These are phyloP conservation scores for Saccharum officinarum DNA, from an alignment of 176 grass and related monocot genomes.

Conservation along the genomic window DNA sequence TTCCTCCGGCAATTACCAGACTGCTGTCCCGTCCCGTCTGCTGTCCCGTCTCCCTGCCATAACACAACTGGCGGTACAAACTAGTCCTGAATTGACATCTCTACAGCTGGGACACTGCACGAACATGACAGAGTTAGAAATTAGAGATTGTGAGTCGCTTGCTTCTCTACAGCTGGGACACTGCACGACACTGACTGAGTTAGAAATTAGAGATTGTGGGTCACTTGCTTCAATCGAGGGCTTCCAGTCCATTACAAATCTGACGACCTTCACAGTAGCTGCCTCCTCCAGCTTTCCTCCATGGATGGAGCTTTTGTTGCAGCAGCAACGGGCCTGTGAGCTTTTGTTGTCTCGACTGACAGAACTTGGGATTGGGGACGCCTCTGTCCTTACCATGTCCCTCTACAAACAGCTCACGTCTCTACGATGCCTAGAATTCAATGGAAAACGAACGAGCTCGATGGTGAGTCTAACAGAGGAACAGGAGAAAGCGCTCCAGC, in stretches of 20 bases:
- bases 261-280: not conserved
- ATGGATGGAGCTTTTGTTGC: not conserved
- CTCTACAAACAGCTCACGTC: not conserved
- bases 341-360: not conserved
- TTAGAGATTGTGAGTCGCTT: not conserved
- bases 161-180: not conserved
- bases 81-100: not conserved
- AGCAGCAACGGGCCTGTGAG: not conserved
- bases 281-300: not conserved
- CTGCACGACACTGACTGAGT: not conserved
- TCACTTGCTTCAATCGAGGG: not conserved
- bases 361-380: not conserved
- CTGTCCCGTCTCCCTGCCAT: not conserved
- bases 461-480: not conserved
- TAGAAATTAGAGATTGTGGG: not conserved
- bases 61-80: not conserved
- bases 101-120: not conserved
- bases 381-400: not conserved
- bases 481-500: not conserved
- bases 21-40: not conserved
- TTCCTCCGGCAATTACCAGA: not conserved
- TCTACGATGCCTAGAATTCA: not conserved
- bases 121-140: not conserved
- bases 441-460: not conserved
- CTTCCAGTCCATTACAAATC: not conserved